Base-by-base conservation (phyloP, 179 eudicot genomes). In the Corrigiola litoralis region DNA sequence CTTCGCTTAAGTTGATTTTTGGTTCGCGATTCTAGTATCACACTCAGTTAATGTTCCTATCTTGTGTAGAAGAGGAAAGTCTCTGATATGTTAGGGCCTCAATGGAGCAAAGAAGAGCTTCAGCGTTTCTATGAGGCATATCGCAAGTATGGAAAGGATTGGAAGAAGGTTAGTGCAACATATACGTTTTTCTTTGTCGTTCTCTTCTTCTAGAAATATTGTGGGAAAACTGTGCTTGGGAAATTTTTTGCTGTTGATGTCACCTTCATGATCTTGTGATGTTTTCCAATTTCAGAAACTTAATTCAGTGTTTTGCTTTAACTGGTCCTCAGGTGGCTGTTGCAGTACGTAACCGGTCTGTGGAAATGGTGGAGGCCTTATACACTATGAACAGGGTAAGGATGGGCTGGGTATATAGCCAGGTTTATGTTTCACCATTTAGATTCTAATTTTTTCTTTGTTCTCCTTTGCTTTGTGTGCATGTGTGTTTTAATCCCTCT, bases 381-480 rank as follows among this genome's bases (percentile, higher is more conserved):
- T 95, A 88, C 79, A 85, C 97, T 41, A 95, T 95, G 97, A 95
- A 95, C 54, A 86, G 88, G 84, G 99, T 88, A 70, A 84, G 83
- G 63, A 28, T 72, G 47, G 28, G 38, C 58, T 68, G 53, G 29
- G 6, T 31, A 24, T 52, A 32, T 23, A 32, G 16, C 37, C 29
- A 27, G 0, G 4, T 4, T 69, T 9, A 4, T 51, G 12, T 69
- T 20, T 53, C 50, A 44, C 49, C 23, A 33, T 27, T 50, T 33
- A 17, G 45, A 34, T 38, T 31, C 46, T 25, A 21, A 42, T 11
- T 54, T n/a, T 25, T 14, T 18, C 18, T 18, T 23, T 23, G 6
- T 13, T 41, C 27, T 20, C 17, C 28, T 16, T 59, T n/a, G 6
- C 48, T 55, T 2, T 41, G 41, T 18, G n/a, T n/a, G n/a, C n/a